phyloP scores from a whole-genome alignment of 2,329 filamentous ascomycete genomes.

The Whalleya microplaca region DNA sequence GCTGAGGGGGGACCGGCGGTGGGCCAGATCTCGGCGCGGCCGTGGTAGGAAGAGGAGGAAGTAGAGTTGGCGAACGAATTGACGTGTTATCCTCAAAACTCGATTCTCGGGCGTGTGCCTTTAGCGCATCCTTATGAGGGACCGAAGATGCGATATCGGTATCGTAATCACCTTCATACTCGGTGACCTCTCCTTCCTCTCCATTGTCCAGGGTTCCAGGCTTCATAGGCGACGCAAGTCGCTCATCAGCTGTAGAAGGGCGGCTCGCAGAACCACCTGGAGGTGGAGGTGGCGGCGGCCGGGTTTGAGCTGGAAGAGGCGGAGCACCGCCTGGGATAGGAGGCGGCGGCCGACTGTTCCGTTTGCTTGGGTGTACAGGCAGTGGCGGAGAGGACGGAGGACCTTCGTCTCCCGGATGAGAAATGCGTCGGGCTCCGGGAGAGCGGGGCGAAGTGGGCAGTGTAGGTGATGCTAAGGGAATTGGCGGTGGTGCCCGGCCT shows the following conservation, averaged over 20 bases:
- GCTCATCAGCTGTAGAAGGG: constrained; percentile 62
- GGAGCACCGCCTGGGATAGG: constrained; percentile 64
- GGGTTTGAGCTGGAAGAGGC: constrained; percentile 53
- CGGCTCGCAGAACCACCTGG: constrained; percentile 56
- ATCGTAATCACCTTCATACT: constrained; percentile 97
- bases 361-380: constrained; percentile 49
- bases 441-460: constrained; percentile 48
- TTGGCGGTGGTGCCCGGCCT: constrained; percentile 47
- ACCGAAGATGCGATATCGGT: constrained; percentile 94
- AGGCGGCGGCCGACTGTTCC: constrained; percentile 60
- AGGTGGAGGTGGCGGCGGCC: constrained; percentile 71
- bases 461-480: constrained; percentile 49
- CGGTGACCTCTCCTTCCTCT: constrained; percentile 79
- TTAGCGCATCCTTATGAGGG: constrained; percentile 92
- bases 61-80: constrained; percentile 58
- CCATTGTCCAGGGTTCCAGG: constrained; percentile 54
- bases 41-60: constrained; percentile 60
- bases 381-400: constrained; percentile 44
- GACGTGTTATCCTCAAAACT: constrained; percentile 73
- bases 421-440: constrained; percentile 38
- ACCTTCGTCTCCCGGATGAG: constrained; percentile 41
- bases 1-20: constrained; percentile 67
- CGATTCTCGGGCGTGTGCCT: constrained; percentile 76
- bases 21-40: constrained; percentile 63
- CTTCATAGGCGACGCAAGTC: constrained; percentile 45